Percentiles rank a stretch among this genome's conserved stretches.
Conservation (phyloP, 352 stramenopile genomes). For the Globisporangium carolinianum region DNA sequence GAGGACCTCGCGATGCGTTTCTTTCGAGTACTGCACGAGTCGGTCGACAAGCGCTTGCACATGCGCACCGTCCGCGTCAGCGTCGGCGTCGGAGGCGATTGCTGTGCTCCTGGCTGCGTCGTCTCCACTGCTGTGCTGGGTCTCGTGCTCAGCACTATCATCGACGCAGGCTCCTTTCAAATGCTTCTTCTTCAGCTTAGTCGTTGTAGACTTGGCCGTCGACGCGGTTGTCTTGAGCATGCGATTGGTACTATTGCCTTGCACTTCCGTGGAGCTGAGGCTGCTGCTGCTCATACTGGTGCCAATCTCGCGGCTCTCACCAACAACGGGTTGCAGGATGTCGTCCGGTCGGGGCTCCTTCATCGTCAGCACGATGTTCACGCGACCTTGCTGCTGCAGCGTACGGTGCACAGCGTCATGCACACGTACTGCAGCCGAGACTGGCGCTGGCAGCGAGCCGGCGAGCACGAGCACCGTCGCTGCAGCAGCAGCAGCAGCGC, state of each 20-base stretch:
- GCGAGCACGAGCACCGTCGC: neutral
- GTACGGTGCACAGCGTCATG: conserved; percentile 14
- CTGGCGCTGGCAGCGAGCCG: neutral
- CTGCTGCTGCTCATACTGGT: neutral
- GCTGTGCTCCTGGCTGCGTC: too few relatives aligned
- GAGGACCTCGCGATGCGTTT: conserved; percentile 25
- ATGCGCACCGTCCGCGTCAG: conserved; percentile 4
- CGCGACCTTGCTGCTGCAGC: conserved; percentile 10
- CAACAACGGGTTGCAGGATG: conserved; percentile 6
- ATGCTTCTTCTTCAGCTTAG: neutral
- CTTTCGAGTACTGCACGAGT: conserved; percentile 19
- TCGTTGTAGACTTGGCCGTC: neutral
- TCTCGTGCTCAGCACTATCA: conserved; percentile 2
- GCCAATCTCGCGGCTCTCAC: conserved; percentile 1
- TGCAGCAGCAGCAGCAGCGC: neutral
- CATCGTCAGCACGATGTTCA: conserved; percentile 31
- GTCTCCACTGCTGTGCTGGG: neutral
- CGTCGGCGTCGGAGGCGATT: neutral
- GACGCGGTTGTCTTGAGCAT: neutral
- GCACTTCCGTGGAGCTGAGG: conserved; percentile 1
- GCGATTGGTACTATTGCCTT: conserved; percentile 1
- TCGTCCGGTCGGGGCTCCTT: conserved; percentile 17
- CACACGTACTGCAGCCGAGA: conserved; percentile 6
- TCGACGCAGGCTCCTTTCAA: conserved; percentile 7
- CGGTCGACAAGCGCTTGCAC: conserved; percentile 24